Evolutionary conservation across 331 rosid species (phyloP).

Genomic region (Malus hybrid): DNA sequence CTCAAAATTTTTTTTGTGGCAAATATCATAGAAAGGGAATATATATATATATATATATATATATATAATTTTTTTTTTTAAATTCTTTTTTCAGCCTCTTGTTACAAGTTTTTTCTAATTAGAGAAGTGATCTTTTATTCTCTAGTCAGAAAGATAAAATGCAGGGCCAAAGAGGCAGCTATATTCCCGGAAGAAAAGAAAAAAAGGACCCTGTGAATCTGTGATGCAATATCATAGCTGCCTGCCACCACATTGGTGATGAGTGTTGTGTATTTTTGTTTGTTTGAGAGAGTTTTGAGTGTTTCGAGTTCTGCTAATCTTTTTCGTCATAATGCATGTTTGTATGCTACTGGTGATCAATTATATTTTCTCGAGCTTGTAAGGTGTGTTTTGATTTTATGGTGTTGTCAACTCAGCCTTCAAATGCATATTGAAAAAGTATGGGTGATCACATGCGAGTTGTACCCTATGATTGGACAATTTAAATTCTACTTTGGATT

Average conservation of each 20-base stretch:
- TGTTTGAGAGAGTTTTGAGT: too few species aligned
- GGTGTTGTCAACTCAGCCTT: conserved; percentile 54
- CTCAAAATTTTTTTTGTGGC: too few species aligned
- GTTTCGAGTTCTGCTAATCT: too few species aligned
- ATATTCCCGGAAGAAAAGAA: background rate
- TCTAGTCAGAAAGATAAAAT: background rate
- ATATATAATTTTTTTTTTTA: too few species aligned
- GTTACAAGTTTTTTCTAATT: background rate
- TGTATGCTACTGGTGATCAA: background rate
- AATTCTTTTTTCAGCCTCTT: too few species aligned
- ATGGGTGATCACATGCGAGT: conserved; percentile 37
- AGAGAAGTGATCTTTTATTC: background rate
- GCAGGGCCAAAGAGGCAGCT: background rate
- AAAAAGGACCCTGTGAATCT: too few species aligned
- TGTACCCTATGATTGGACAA: conserved; percentile 23
- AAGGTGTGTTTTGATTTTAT: conserved; percentile 16
- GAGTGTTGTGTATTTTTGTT: background rate
- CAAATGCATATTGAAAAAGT: conserved; percentile 27
- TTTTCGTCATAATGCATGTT: too few species aligned
- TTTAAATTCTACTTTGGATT: conserved; percentile 9
- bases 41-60: too few species aligned
- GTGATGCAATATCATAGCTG: too few species aligned
- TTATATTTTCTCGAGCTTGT: background rate
- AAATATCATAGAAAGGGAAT: too few species aligned
- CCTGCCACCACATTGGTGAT: background rate